Percentiles rank a stretch among this genome's conserved stretches.
Conservation (phyloP, 202 grass and related monocot species). For the Bolboschoenoplectus hybrid region DNA sequence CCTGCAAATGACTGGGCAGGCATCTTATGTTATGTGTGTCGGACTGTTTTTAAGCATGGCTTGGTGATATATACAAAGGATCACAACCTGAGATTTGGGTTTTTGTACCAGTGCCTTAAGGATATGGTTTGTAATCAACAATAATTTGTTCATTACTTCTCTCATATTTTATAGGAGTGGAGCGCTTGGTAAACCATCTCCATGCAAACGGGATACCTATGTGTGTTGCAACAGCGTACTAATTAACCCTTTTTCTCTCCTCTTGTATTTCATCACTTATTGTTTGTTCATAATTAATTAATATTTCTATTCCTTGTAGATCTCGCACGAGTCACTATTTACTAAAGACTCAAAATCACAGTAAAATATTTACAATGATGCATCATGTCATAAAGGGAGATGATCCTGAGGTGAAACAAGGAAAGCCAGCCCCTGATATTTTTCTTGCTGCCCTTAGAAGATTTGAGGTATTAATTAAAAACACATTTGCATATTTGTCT, state of each 20-base stretch:
- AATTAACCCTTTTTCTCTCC: not conserved
- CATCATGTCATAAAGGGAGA: slow-evolving; percentile 58
- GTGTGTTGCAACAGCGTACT: slow-evolving; percentile 54
- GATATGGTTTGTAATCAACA: not conserved
- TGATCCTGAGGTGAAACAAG: slow-evolving; percentile 50
- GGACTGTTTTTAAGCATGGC: not conserved
- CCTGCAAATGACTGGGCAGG: not conserved
- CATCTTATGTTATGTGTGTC: not conserved
- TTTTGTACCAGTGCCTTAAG: not conserved
- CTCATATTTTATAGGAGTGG: slow-evolving; percentile 41
- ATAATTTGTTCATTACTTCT: not conserved
- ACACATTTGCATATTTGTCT: not conserved
- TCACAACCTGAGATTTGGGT: not conserved
- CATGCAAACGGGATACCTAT: slow-evolving; percentile 47
- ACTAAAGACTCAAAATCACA: slow-evolving; percentile 56
- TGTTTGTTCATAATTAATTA: slow-evolving; percentile 1
- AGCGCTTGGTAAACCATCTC: slow-evolving; percentile 49
- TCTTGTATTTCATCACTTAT: slow-evolving; percentile 17
- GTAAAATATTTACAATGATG: slow-evolving; percentile 52
- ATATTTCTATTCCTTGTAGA: slow-evolving; percentile 24
- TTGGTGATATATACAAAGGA: not conserved
- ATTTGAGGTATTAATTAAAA: slow-evolving; percentile 41
- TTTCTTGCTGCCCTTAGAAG: slow-evolving; percentile 53
- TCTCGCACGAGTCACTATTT: slow-evolving; percentile 42
- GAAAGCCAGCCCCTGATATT: slow-evolving; percentile 59